Evolutionary conservation across 495 filamentous ascomycete genomes (phyloP), one percentile per base, ranked within the genome.

Genomic region (Polyplosphaeria fusca): DNA sequence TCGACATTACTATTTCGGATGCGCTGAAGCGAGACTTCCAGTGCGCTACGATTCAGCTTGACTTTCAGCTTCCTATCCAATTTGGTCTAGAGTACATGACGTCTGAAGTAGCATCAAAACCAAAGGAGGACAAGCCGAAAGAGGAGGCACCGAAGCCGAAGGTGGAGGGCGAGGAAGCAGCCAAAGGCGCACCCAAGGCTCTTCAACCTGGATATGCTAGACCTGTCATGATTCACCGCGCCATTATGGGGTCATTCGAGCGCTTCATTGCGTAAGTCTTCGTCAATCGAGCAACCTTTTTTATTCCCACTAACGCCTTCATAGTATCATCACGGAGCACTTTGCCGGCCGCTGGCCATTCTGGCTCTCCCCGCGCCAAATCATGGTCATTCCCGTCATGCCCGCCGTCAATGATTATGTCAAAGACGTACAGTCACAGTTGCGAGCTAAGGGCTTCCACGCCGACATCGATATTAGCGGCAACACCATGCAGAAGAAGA

Each of bases 341-440:
- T 98, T 96, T 67, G 93, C 77, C 37, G 93, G 93, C 60, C 96
- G 95, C 74, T 97, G 92, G 92, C 93, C 93, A 0, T 95, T 96
- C 80, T 98, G 93, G 93, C 73, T 98, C 54, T 91, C 85, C 60
- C 93, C 93, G 23, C 84, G 92, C 18, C 93, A 98, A 74, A 81
- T 97, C 43, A 75, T 97, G 57, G 83, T 97, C 50, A 84, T 97
- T 5, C 94, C 93, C 2, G 91, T 98, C 58, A 91, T 91, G 79
- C 86, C 86, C 18, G 79, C 81, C 27, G 82, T 85, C 58, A 86
- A 89, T 63, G 87, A 89, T 59, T 98, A 97, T 67, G 89, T 84
- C 16, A 76, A 86, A 67, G 93, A 97, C 73, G 79, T 97, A 16
- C 87, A 88, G 68, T 60, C 64, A 11, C 71, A 81, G 19, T 76